Evolutionary conservation across 306 rosid genomes (phyloP).

Genomic region (Cicer arietinum): DNA sequence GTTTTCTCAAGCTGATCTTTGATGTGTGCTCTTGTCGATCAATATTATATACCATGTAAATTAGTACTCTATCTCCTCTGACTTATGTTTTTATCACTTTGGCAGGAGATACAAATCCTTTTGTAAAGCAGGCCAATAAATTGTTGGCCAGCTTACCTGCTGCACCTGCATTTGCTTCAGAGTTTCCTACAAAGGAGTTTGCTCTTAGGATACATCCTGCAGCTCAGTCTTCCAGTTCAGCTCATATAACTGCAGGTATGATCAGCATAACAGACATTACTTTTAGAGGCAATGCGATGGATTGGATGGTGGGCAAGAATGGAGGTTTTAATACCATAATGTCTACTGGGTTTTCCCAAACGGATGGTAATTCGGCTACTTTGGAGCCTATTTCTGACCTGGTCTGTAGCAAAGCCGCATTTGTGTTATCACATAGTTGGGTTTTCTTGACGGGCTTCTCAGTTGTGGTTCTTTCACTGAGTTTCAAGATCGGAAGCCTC

Average conservation of each 20-base stretch:
- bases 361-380: constrained; percentile 42
- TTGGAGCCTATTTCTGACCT: constrained; percentile 51
- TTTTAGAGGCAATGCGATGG: constrained; percentile 58
- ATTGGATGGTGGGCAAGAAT: constrained; percentile 66
- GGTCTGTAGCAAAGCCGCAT: constrained; percentile 62
- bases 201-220: constrained; percentile 56
- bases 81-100: constrained; percentile 6
- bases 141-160: constrained; percentile 77
- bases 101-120: constrained; percentile 59
- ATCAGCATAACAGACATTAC: constrained; percentile 67
- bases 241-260: constrained; percentile 82
- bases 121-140: constrained; percentile 59
- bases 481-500: constrained; percentile 72
- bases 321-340: constrained; percentile 57
- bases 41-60: constrained; percentile 12
- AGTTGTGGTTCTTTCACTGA: constrained; percentile 68
- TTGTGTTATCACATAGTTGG: constrained; percentile 69
- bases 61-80: not conserved
- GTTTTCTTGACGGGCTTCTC: constrained; percentile 66
- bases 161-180: constrained; percentile 74
- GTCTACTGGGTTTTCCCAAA: constrained; percentile 52
- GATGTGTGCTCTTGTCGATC: constrained; percentile 12
- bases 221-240: constrained; percentile 69
- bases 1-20: constrained; percentile 3
- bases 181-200: constrained; percentile 68